Evolutionary conservation across 2,329 filamentous ascomycete genomes (phyloP), one percentile per base, ranked within the genome.

Genomic region (Atkinsonella hypoxylon): DNA sequence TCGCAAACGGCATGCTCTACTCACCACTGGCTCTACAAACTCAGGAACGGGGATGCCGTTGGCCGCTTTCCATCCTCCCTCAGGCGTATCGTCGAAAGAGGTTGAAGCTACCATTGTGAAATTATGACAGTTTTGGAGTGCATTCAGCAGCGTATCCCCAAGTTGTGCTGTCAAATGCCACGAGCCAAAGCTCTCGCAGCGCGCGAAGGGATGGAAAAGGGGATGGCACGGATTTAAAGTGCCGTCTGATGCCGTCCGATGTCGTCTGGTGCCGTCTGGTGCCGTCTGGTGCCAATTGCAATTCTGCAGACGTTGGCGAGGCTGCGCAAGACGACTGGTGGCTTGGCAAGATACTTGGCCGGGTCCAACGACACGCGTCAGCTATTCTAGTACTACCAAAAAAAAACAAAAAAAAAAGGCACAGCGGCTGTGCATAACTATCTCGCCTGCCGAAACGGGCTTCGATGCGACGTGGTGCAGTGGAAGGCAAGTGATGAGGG

Each of bases 11-110:
- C 22, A 26, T 7, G 7, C 9, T 10, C 20, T 12, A 54, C 63
- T 49, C 58, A 65, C 63, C 42, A 65, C 60, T 6, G 63, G 61
- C 51, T 65, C 63, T 48, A 65, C 58, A 60, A 62, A 65, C 50
- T 64, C 62, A 12, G 63, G 63, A 55, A 64, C 60, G 40, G 61
- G 59, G 55, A 60, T 60, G 12, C 56, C 57, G n/a, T 55, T 53
- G 26, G 55, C 52, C 1, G 57, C 58, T 47, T 58, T 58, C 58
- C 58, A 60, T 38, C 58, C 58, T 22, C 56, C 57, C 49, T 57
- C 51, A 8, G 57, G 58, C 11, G 51, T 44, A 39, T 57, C 55
- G 41, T 52, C 54, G 18, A 57, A 39, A 26, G 45, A 22, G 26
- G 34, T 8, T 34, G 45, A 47, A 22, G 3, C 30, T n/a, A 18